Evolutionary conservation across 352 stramenopile genomes (phyloP).

Genomic region (Phytopythium mirpurense): DNA sequence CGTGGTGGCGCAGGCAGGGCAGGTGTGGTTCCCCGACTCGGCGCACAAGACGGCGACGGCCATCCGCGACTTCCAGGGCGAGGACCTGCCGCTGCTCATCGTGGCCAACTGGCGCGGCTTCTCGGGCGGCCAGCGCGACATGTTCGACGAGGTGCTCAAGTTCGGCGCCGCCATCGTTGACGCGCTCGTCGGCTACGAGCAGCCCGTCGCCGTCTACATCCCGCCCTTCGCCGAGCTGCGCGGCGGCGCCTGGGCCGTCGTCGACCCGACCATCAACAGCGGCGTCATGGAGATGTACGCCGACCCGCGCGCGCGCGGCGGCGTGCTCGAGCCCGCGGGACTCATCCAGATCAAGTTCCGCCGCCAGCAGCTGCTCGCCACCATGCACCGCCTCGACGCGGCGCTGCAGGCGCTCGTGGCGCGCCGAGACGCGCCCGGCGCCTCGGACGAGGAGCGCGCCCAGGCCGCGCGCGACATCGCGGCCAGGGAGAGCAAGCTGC

Average conservation of each 20-base stretch:
- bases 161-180: conserved; percentile 99
- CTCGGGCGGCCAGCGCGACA: conserved; percentile 98
- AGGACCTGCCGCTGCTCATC: conserved; percentile 99
- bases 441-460: conserved; percentile 39
- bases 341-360: conserved; percentile 99
- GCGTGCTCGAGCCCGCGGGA: conserved; percentile 98
- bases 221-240: conserved; percentile 98
- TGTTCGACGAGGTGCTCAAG: conserved; percentile 99
- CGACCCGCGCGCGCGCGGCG: conserved; percentile 89
- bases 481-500: conserved; percentile 88
- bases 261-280: conserved; percentile 99
- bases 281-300: conserved; percentile 99
- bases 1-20: conserved; percentile 96
- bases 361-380: conserved; percentile 94
- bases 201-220: conserved; percentile 99
- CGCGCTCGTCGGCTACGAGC: conserved; percentile 97
- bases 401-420: conserved; percentile 86
- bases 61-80: conserved; percentile 98
- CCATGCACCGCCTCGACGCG: conserved; percentile 97
- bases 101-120: conserved; percentile 99
- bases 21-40: conserved; percentile 99
- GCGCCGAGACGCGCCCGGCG: conserved; percentile 47
- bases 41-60: conserved; percentile 99
- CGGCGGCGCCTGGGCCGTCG: conserved; percentile 98
- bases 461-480: conserved; percentile 90